Evolutionary conservation across 306 rosid species (phyloP), one percentile per base, ranked within the genome.

Genomic region (Lablab purpureus): DNA sequence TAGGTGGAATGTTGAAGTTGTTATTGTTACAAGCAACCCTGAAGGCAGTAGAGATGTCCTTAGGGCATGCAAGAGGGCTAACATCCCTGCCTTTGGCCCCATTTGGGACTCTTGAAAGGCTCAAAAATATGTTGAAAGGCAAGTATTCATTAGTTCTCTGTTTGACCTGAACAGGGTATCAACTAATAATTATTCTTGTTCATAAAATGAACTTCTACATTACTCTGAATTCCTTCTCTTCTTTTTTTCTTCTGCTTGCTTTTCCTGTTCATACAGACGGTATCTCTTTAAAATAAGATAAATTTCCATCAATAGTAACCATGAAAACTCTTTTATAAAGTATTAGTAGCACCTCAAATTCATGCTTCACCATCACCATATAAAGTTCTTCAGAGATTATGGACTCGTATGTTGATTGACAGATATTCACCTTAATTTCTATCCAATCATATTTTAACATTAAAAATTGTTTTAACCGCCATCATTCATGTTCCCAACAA

Each of bases 11-110:
- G 67, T 87, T 69, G 89, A 91, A 78, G 97, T 87, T 27, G 94
- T 90, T 18, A 84, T 88, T 52, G 92, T 88, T 32, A 91, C 97
- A 2, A 91, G 97, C 62, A 91, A 91, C 43, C 97, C 94, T 59
- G 83, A 87, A 79, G 92, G 97, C 27, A 87, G 92, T 72, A 85
- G 91, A 76, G 89, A 90, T 22, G 88, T 91, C 1, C 67, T 90
- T 64, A 80, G 66, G 52, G 90, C 91, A 7, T 91, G 94, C 19
- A 85, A 82, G 40, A 75, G 45, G 28, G 83, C 83, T 67, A 72
- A 81, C 2, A 60, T 86, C 45, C 87, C 89, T 67, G 85, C 89
- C 9, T 86, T 86, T 80, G 89, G 89, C 19, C 89, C 89, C 23
- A 73, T 83, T 77, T 83, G 87, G 89, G 89, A 86, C 64, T 86